phyloP scores from a whole-genome alignment of 164 flowering plant genomes.

The Magnolia officinalis region DNA sequence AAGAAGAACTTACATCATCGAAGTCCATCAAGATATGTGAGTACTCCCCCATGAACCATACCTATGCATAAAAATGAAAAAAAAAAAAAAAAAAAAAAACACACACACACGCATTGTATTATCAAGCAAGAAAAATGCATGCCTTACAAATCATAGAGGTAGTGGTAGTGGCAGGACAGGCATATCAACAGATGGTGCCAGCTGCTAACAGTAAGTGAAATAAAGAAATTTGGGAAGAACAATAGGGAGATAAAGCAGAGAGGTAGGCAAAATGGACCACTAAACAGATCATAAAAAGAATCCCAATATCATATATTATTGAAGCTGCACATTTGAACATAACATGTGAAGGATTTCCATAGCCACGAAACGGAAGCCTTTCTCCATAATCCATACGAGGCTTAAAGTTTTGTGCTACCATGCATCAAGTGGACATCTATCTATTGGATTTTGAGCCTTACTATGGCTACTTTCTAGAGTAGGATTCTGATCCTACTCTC shows the following conservation, averaged over 20 bases:
- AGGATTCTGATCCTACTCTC: too few relatives aligned
- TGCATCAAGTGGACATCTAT: not conserved
- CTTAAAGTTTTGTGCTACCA: not conserved
- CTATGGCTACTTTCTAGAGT: not conserved
- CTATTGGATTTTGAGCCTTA: not conserved
- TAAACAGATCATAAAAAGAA: not conserved
- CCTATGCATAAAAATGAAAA: conserved; percentile 30
- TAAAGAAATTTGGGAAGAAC: not conserved
- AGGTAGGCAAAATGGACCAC: not conserved
- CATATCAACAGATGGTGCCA: not conserved
- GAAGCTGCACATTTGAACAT: not conserved
- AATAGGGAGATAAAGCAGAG: not conserved
- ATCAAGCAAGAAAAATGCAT: not conserved
- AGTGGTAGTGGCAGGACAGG: not conserved
- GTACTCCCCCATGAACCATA: conserved; percentile 80
- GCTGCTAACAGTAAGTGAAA: not conserved
- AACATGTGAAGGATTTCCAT: not conserved
- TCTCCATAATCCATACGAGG: not conserved
- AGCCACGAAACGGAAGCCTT: not conserved
- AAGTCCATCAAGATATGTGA: conserved; percentile 81
- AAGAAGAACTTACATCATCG: conserved; percentile 55
- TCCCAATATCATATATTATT: not conserved
- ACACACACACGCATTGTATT: not conserved
- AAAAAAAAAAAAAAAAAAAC: not conserved
- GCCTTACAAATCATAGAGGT: not conserved